Evolutionary conservation across 495 filamentous ascomycete genomes (phyloP), one percentile per base, ranked within the genome.

Genomic region (Aspergillus bertholletiae): DNA sequence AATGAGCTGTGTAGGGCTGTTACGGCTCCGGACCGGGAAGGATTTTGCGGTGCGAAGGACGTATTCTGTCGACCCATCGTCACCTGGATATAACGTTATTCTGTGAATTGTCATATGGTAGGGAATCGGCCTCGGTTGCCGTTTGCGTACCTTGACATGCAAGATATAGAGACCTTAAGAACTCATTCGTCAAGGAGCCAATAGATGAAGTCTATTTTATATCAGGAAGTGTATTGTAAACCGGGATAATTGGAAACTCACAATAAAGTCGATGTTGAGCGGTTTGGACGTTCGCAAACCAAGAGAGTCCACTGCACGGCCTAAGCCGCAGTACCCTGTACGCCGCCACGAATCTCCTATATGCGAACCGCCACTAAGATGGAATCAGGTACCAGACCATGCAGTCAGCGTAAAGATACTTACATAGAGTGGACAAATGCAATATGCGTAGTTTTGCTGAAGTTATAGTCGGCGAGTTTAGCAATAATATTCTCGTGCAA

Each of bases 401-500:
- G 18, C 6, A 23, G 6, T 15, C 17, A 34, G 17, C 0, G 22
- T 30, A 5, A 48, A 24, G 9, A 28, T 17, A 22, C 73, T 62
- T 55, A 76, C 75, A 95, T 88, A 2, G 87, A 84, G 53, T 96
- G 89, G 5, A 96, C 83, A 64, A 96, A 96, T n/a, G 76, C 84
- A 51, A 90, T 78, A 6, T 80, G 72, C 0, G 67, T 59, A 1
- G 91, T 94, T 50, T 80, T 75, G 0, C 74, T 75, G 59, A 92
- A 96, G 59, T 96, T 89, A 68, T 90, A 96, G 9, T 78, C 81
- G 9, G 70, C 75, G 30, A 84, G 74, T 50, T 78, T 90, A 28
- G 61, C 60, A 41, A 88, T 68, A 6, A 92, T 73, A 18, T 74
- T 79, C 8, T 80, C 68, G n/a, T 85, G 74, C 3, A 96, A 57